phyloP scores from a whole-genome alignment of 208 protist genomes.

The Crithidia sp. region DNA sequence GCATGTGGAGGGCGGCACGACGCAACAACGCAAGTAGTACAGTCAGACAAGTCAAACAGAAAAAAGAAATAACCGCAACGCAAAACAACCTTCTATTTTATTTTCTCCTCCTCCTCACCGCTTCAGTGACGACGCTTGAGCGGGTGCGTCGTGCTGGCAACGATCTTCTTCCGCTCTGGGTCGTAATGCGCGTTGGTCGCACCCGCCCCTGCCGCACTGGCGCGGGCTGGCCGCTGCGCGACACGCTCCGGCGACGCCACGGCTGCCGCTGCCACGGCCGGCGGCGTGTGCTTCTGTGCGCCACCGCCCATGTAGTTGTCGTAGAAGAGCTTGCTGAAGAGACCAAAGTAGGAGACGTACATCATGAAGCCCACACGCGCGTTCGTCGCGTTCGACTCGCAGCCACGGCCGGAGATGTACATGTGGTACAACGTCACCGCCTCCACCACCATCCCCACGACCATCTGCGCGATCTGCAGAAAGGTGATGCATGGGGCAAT shows the following conservation, averaged over 20 bases:
- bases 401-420: conserved; percentile 50
- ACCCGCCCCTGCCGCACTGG: too few relatives aligned
- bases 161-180: not conserved
- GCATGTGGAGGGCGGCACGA: too few relatives aligned
- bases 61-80: not conserved
- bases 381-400: conserved; percentile 66
- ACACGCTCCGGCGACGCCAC: too few relatives aligned
- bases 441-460: conserved; percentile 78
- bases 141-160: conserved; percentile 1
- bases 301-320: conserved; percentile 66
- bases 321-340: conserved; percentile 90
- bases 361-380: conserved; percentile 76
- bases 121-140: conserved; percentile 15
- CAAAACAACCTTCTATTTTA: not conserved
- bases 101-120: not conserved
- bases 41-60: not conserved
- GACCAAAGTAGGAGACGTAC: conserved; percentile 92
- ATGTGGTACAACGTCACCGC: conserved; percentile 52
- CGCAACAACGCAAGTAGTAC: not conserved
- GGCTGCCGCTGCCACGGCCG: not conserved
- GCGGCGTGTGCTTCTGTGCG: not conserved
- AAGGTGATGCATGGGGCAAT: conserved; percentile 85
- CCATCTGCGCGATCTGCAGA: conserved; percentile 94
- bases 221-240: too few relatives aligned
- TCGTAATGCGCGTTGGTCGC: not conserved